Conservation (phyloP, 2,329 filamentous ascomycete genomes). For the Penicillium sp. region DNA sequence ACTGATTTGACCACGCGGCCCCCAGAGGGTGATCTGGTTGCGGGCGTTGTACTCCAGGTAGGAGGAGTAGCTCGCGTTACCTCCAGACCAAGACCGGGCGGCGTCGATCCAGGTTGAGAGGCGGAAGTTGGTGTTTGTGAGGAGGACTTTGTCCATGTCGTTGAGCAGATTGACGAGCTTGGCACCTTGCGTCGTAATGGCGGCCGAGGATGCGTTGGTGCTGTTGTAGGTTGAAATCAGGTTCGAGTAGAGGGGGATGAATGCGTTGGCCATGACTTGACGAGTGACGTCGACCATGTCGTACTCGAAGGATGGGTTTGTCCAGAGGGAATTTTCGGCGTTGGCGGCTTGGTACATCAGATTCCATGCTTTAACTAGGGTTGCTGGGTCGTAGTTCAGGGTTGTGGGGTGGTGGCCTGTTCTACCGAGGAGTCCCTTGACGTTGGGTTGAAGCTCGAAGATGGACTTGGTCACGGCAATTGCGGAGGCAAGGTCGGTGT, state of each 20-base stretch:
- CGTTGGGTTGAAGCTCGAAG: slow-evolving; percentile 49
- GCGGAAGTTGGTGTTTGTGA: neutral
- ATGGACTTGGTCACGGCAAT: slow-evolving; percentile 50
- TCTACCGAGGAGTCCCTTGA: slow-evolving; percentile 12
- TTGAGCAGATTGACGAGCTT: neutral
- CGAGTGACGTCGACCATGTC: neutral
- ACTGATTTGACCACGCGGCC: neutral
- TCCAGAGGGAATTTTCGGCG: neutral
- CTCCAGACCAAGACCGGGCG: neutral
- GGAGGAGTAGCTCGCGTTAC: neutral
- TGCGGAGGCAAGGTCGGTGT: slow-evolving; percentile 44
- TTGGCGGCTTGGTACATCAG: neutral
- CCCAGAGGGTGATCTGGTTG: neutral
- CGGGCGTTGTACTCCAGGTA: neutral
- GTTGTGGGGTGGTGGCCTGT: neutral
- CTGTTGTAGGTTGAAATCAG: neutral
- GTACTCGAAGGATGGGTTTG: neutral
- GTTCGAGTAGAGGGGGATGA: neutral
- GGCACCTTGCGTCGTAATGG: neutral
- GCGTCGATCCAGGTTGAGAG: neutral
- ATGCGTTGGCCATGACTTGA: neutral
- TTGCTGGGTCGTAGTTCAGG: neutral
- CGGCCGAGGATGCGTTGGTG: neutral
- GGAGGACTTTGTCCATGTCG: neutral
- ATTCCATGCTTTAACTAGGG: neutral